These are phyloP conservation scores for Corchorus capsularis DNA, from an alignment of 345 rosid genomes.

Conservation along the genomic window DNA sequence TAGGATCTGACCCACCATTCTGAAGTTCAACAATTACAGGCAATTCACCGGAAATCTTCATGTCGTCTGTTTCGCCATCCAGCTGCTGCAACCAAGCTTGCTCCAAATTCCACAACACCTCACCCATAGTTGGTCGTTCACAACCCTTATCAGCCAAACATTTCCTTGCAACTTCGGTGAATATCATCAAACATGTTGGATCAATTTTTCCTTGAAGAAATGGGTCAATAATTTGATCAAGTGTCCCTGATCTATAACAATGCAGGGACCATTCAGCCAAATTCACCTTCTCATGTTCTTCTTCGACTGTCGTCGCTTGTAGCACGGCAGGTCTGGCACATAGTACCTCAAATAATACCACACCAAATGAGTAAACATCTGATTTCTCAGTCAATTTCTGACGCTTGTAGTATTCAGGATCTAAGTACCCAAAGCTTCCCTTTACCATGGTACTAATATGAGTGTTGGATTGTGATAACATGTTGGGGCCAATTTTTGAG, in stretches of 20 bases:
- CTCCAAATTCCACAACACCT: slow-evolving; percentile 62
- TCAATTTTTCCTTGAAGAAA: slow-evolving; percentile 21
- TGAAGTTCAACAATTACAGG: too few relatives aligned
- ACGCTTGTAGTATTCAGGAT: background rate
- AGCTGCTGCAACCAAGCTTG: slow-evolving; percentile 34
- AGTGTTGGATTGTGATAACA: slow-evolving; percentile 44
- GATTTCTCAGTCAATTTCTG: slow-evolving; percentile 67
- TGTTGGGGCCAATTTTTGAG: slow-evolving; percentile 79
- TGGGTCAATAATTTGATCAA: too few relatives aligned
- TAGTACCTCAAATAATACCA: slow-evolving; percentile 67
- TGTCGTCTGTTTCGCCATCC: slow-evolving; percentile 18
- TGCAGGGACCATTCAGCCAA: too few relatives aligned
- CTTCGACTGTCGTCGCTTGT: too few relatives aligned
- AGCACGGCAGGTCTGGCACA: background rate
- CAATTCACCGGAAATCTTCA: too few relatives aligned
- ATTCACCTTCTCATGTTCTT: too few relatives aligned
- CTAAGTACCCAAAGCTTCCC: slow-evolving; percentile 16
- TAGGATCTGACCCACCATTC: too few relatives aligned
- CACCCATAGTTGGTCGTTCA: slow-evolving; percentile 67
- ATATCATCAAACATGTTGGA: slow-evolving; percentile 63
- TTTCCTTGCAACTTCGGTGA: slow-evolving; percentile 60
- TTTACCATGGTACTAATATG: slow-evolving; percentile 89
- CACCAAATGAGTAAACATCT: slow-evolving; percentile 87
- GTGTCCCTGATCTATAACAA: too few relatives aligned
- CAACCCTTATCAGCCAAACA: slow-evolving; percentile 59